These are phyloP conservation scores for Auricularia sp. DNA, from an alignment of 768 basidiomycete genomes.

Conservation along the genomic window DNA sequence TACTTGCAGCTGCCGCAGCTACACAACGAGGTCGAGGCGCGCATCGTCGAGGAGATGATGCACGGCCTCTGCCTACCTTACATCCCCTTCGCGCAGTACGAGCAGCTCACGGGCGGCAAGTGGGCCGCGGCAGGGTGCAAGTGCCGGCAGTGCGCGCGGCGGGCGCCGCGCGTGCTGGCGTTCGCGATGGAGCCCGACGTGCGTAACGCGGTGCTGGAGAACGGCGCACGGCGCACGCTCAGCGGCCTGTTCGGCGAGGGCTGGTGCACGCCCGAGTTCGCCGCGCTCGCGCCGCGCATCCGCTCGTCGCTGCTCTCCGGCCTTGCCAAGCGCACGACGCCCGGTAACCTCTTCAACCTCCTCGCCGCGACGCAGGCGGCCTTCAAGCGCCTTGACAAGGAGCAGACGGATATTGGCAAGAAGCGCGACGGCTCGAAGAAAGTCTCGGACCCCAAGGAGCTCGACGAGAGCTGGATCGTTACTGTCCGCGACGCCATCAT, in stretches of 20 bases:
- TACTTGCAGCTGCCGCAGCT: slow-evolving; percentile 72
- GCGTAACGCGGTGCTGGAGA: slow-evolving; percentile 56
- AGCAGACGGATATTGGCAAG: neutral
- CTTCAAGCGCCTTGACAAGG: slow-evolving; percentile 19
- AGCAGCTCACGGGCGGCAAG: slow-evolving; percentile 56
- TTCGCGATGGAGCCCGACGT: slow-evolving; percentile 74
- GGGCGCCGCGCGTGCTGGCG: slow-evolving; percentile 73
- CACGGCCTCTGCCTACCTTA: slow-evolving; percentile 85
- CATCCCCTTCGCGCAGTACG: slow-evolving; percentile 70
- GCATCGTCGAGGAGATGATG: slow-evolving; percentile 79
- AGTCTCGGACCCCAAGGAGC: slow-evolving; percentile 46
- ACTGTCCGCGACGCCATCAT: slow-evolving; percentile 57
- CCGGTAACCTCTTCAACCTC: slow-evolving; percentile 55
- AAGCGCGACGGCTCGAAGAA: slow-evolving; percentile 20
- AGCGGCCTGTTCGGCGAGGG: slow-evolving; percentile 81
- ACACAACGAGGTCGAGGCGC: slow-evolving; percentile 68
- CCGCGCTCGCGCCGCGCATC: slow-evolving; percentile 50
- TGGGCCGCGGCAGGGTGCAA: slow-evolving; percentile 81
- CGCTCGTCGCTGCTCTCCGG: slow-evolving; percentile 64
- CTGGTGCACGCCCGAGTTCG: slow-evolving; percentile 81
- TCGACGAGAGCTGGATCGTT: slow-evolving; percentile 47
- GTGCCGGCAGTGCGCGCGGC: slow-evolving; percentile 72
- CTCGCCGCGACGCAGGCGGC: slow-evolving; percentile 59
- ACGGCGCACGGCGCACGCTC: slow-evolving; percentile 62
- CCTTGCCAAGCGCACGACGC: slow-evolving; percentile 56